A percentile compares a stretch with the other conserved stretches of the same genome.
phyloP scores from a whole-genome alignment of 768 basidiomycete species.

The Mycena pura region DNA sequence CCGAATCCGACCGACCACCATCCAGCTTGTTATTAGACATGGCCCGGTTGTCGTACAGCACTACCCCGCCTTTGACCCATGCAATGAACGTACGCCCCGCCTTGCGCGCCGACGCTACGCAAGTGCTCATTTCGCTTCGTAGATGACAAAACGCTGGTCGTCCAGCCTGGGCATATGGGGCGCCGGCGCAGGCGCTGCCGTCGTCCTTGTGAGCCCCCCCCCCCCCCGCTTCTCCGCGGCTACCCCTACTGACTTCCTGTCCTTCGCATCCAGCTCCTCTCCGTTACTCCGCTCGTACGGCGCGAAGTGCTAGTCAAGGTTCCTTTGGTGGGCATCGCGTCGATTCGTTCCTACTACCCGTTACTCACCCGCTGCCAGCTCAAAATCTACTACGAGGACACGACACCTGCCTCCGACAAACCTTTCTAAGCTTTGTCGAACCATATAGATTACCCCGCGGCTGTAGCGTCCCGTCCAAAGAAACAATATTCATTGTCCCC shows the following conservation, averaged over 20 bases:
- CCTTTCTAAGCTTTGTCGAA: conserved; percentile 64
- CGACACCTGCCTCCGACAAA: conserved; percentile 81
- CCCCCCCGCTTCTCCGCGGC: conserved; percentile 19
- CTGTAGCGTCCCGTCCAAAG: conserved; percentile 15
- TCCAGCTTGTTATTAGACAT: conserved; percentile 26
- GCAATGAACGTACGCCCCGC: conserved; percentile 27
- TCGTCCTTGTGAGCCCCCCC: conserved; percentile 62
- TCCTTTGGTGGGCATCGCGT: conserved; percentile 65
- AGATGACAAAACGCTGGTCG: conserved; percentile 66
- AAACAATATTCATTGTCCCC: conserved; percentile 22
- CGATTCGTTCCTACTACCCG: not conserved
- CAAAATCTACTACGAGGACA: conserved; percentile 77
- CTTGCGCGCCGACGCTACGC: not conserved
- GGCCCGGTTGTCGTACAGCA: conserved; percentile 42
- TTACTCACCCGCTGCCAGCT: conserved; percentile 50
- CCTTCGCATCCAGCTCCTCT: conserved; percentile 60
- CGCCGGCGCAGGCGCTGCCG: conserved; percentile 68
- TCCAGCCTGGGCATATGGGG: conserved; percentile 75
- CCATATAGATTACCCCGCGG: conserved; percentile 25
- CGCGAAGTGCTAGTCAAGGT: conserved; percentile 75
- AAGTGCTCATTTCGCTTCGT: conserved; percentile 14
- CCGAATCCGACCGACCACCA: not conserved
- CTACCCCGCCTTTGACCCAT: conserved; percentile 18
- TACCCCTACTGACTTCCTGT: conserved; percentile 1
- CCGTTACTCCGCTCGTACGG: conserved; percentile 85